These are phyloP conservation scores for Cyanodermella asteris DNA, from an alignment of 2,329 filamentous ascomycete species.

Conservation along the genomic window DNA sequence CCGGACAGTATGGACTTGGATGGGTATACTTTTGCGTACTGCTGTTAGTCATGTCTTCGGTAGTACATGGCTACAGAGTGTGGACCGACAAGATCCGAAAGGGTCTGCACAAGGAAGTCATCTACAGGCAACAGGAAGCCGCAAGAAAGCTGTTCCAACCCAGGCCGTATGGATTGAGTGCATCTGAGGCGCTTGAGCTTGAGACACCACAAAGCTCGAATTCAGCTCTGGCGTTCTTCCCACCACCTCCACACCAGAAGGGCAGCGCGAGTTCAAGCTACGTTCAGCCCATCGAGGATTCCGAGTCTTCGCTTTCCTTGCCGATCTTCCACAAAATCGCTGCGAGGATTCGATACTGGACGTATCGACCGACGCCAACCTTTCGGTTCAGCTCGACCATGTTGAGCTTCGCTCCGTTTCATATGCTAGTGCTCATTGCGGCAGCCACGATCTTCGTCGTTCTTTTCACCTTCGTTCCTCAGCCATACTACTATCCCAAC, in stretches of 20 bases:
- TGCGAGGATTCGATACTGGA: constrained; percentile 69
- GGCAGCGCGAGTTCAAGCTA: too few relatives aligned
- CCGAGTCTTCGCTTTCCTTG: constrained; percentile 53
- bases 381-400: constrained; percentile 44
- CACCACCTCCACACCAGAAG: too few relatives aligned
- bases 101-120: constrained; percentile 70
- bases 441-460: constrained; percentile 50
- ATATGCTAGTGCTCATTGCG: constrained; percentile 45
- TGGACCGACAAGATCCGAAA: constrained; percentile 89
- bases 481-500: constrained; percentile 74
- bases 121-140: too few relatives aligned
- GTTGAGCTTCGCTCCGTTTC: constrained; percentile 61
- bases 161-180: too few relatives aligned
- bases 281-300: constrained; percentile 34
- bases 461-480: constrained; percentile 67
- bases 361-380: constrained; percentile 69
- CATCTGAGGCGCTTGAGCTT: too few relatives aligned
- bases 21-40: constrained; percentile 76
- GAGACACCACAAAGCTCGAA: too few relatives aligned
- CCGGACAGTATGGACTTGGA: constrained; percentile 66
- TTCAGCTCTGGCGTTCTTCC: constrained; percentile 55
- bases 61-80: constrained; percentile 61
- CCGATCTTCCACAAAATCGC: constrained; percentile 54
- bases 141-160: too few relatives aligned
- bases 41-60: constrained; percentile 42